Percentiles rank a stretch among this genome's conserved stretches.
These are phyloP conservation scores for Macroventuria anomochaeta DNA, from an alignment of 2,329 filamentous ascomycete genomes.

Conservation along the genomic window DNA sequence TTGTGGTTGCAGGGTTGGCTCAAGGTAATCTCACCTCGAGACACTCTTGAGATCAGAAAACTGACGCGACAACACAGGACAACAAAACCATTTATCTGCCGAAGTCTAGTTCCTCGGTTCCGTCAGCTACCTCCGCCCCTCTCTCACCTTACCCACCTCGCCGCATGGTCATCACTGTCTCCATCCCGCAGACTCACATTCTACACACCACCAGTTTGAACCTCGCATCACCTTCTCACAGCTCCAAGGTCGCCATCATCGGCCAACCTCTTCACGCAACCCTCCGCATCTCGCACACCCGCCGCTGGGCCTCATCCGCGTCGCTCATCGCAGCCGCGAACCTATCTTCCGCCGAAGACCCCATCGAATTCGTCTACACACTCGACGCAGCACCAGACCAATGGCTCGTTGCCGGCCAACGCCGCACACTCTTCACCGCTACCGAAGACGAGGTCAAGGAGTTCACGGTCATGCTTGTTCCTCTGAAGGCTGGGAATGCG, in stretches of 20 bases:
- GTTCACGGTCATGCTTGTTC: slow-evolving; percentile 78
- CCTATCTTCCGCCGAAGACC: slow-evolving; percentile 44
- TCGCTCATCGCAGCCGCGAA: slow-evolving; percentile 36
- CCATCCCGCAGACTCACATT: slow-evolving; percentile 82
- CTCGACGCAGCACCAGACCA: slow-evolving; percentile 74
- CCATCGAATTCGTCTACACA: slow-evolving; percentile 83
- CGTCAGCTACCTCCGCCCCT: slow-evolving; percentile 25
- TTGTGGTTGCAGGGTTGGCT: slow-evolving; percentile 66
- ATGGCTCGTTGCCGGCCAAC: slow-evolving; percentile 85
- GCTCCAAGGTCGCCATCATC: slow-evolving; percentile 56
- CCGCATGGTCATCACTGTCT: slow-evolving; percentile 85
- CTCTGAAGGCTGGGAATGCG: slow-evolving; percentile 78
- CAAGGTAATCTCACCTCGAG: slow-evolving; percentile 48
- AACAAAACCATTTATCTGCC: slow-evolving; percentile 36
- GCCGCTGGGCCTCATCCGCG: slow-evolving; percentile 55
- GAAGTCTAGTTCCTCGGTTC: slow-evolving; percentile 7
- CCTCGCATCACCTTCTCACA: slow-evolving; percentile 50
- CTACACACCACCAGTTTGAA: slow-evolving; percentile 79
- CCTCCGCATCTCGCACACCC: slow-evolving; percentile 64
- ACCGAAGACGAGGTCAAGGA: slow-evolving; percentile 54
- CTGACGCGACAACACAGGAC: slow-evolving; percentile 30
- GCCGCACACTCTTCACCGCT: slow-evolving; percentile 76
- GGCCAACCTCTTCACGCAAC: slow-evolving; percentile 71
- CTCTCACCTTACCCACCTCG: slow-evolving; percentile 54
- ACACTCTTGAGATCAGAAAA: neutral